Conservation (phyloP, 768 basidiomycete species). For the Mycena chlorophos region DNA sequence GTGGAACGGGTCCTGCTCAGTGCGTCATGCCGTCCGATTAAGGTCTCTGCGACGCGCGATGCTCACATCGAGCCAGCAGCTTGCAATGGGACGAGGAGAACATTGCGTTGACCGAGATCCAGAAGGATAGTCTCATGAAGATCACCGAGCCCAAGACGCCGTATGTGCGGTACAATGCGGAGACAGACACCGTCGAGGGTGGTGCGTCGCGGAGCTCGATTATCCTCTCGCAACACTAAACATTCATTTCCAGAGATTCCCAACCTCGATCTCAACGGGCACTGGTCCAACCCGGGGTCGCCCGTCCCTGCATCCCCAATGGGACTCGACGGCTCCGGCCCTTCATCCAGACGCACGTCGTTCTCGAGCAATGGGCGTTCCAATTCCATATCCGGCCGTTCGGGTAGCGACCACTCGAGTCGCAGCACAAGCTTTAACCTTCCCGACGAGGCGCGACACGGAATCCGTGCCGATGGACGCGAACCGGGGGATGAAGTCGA, state of each 20-base stretch:
- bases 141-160: constrained; percentile 98
- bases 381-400: constrained; percentile 53
- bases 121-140: constrained; percentile 97
- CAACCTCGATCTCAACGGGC: constrained; percentile 60
- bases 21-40: constrained; percentile 32
- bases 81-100: constrained; percentile 97
- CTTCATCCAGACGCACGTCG: constrained; percentile 74
- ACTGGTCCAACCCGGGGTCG: constrained; percentile 38
- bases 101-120: constrained; percentile 85
- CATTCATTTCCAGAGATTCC: constrained; percentile 74
- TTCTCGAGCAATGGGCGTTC: constrained; percentile 64
- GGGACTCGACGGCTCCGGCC: constrained; percentile 60
- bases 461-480: constrained; percentile 55
- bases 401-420: constrained; percentile 64
- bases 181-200: constrained; percentile 81
- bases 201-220: constrained; percentile 47
- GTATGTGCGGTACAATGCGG: constrained; percentile 87
- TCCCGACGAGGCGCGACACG: constrained; percentile 65
- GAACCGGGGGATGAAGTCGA: constrained; percentile 72
- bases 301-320: constrained; percentile 55
- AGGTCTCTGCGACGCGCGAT: background rate
- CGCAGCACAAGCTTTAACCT: constrained; percentile 84
- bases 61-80: constrained; percentile 43
- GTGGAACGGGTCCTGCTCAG: constrained; percentile 46
- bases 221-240: background rate